A percentile compares a stretch with the other conserved stretches of the same genome.
These are phyloP conservation scores for Serendipita sp. DNA, from an alignment of 768 basidiomycete species.

Conservation along the genomic window DNA sequence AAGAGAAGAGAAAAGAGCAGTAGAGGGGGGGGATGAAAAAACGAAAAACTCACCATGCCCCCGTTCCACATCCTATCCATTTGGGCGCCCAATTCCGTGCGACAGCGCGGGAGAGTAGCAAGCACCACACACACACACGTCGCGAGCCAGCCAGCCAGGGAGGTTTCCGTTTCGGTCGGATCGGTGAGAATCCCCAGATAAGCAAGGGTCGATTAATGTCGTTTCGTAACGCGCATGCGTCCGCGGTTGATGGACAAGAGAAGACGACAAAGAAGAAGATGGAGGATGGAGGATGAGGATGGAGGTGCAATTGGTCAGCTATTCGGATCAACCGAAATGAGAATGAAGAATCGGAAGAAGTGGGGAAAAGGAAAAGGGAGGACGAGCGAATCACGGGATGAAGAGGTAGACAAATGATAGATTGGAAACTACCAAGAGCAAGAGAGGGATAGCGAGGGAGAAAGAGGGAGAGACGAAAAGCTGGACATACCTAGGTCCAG, in stretches of 20 bases:
- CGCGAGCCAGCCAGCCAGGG: no score
- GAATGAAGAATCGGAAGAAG: not conserved
- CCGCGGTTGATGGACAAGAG: no score
- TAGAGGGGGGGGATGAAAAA: not conserved
- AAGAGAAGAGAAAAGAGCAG: not conserved
- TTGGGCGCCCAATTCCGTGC: not conserved
- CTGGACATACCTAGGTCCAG: not conserved
- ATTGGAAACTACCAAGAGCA: not conserved
- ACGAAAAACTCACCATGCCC: not conserved
- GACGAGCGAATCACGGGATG: not conserved
- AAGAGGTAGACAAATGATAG: not conserved
- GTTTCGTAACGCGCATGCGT: no score
- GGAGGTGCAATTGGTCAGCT: not conserved
- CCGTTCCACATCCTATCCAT: constrained; percentile 1
- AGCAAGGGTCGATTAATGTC: no score
- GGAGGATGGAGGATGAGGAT: no score
- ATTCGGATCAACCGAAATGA: not conserved
- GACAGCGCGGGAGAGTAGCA: no score
- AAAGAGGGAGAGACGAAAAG: not conserved
- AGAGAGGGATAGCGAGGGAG: not conserved
- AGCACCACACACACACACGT: no score
- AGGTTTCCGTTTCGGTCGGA: no score
- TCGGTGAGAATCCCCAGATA: no score
- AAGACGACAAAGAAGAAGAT: no score
- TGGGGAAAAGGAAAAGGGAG: not conserved